A percentile compares a stretch with the other conserved stretches of the same genome.
These are phyloP conservation scores for Aspergillus sclerotialis DNA, from an alignment of 2,329 filamentous ascomycete species.

Conservation along the genomic window DNA sequence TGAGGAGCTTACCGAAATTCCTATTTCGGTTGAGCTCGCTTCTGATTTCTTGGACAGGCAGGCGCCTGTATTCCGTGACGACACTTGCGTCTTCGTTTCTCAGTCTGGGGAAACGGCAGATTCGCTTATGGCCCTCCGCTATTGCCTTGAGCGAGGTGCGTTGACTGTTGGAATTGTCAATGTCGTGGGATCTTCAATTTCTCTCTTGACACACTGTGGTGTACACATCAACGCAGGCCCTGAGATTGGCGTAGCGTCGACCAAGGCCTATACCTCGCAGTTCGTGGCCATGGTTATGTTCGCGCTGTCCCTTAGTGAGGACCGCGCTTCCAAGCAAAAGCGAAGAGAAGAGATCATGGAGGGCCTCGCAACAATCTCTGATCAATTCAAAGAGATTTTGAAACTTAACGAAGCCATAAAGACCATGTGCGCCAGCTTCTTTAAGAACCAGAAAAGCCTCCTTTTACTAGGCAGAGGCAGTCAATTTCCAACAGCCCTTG, in stretches of 20 bases:
- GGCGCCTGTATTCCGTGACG: slow-evolving; percentile 97
- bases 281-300: slow-evolving; percentile 99
- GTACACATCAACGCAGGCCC: slow-evolving; percentile 98
- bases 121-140: slow-evolving; percentile 91
- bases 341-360: slow-evolving; percentile 95
- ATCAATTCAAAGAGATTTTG: slow-evolving; percentile 86
- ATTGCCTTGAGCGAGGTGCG: slow-evolving; percentile 95
- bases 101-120: slow-evolving; percentile 98
- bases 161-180: slow-evolving; percentile 98
- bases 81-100: slow-evolving; percentile 97
- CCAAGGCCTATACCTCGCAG: slow-evolving; percentile 98
- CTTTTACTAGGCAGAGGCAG: slow-evolving; percentile 89
- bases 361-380: slow-evolving; percentile 77
- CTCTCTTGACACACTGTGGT: slow-evolving; percentile 97
- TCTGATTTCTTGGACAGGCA: slow-evolving; percentile 97
- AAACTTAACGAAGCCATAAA: slow-evolving; percentile 92
- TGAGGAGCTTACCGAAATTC: slow-evolving; percentile 96
- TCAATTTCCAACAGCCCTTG: slow-evolving; percentile 90
- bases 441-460: slow-evolving; percentile 96
- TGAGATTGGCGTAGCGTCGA: slow-evolving; percentile 97
- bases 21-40: slow-evolving; percentile 91
- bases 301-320: slow-evolving; percentile 89
- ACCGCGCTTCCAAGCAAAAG: slow-evolving; percentile 88
- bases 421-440: slow-evolving; percentile 80
- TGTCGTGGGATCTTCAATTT: slow-evolving; percentile 97